Evolutionary conservation across 164 flowering plant genomes (phyloP), one percentile per base, ranked within the genome.

Genomic region (Kalanchoe fedtschenkoi): DNA sequence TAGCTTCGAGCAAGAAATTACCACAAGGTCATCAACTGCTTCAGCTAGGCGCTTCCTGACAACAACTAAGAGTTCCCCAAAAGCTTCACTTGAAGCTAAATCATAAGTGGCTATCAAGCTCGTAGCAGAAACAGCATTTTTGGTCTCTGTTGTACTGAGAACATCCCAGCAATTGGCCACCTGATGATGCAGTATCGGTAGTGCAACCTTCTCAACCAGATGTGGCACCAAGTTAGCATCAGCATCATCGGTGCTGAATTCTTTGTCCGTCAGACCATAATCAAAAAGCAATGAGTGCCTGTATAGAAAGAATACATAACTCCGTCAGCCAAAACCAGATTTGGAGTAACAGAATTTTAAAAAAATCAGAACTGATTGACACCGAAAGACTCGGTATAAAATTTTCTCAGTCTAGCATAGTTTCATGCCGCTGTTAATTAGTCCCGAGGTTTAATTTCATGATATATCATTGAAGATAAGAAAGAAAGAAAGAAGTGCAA

Each of bases 161-260:
- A 87, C 76, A 70, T 91, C 97, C 99, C 99, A 95, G 71, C 97
- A 95, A 22, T 78, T 80, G 38, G 76, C 77, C 64, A 95, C 76
- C 64, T 95, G 83, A 69, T 91, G 95, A 68, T 86, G 95, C 78
- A 95, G 67, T 60, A 91, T 78, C 7, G 97, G 97, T 65, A 95
- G 72, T 55, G 97, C 96, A 60, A 91, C 76, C 74, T 86, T 89
- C 67, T 85, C 97, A 64, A 91, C 95, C 34, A 95, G 66, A 58
- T 68, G 79, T 68, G 97, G 99, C 56, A 95, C 80, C 76, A 91
- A 88, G 70, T 91, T 77, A 60, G 77, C 77, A 81, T 95, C 99
- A 58, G 78, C 81, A 75, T 93, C 96, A 67, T 78, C 90, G 30
- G 73, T 66, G 38, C 68, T 71, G 34, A 73, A 76, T 57, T 76